These are phyloP conservation scores for Sporisorium reilianum DNA, from an alignment of 1,284 basidiomycete genomes.

Conservation along the genomic window DNA sequence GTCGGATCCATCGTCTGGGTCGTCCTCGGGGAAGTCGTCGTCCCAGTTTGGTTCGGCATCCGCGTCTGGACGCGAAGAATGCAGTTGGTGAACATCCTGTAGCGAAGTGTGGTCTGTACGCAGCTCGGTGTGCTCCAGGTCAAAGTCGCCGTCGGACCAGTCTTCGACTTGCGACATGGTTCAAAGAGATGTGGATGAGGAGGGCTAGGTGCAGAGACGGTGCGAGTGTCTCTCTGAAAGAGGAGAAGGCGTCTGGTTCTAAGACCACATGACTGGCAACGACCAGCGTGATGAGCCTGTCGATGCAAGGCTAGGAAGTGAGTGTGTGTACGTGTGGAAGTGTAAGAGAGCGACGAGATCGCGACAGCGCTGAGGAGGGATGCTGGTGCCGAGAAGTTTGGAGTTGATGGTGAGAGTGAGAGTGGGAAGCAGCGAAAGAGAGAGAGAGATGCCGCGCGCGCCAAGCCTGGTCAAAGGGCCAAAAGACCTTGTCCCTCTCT, in stretches of 20 bases:
- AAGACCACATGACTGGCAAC: constrained; percentile 2
- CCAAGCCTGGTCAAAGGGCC: background rate
- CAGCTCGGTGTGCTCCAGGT: constrained; percentile 37
- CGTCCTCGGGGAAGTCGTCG: constrained; percentile 17
- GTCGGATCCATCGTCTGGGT: constrained; percentile 27
- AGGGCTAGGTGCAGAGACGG: background rate
- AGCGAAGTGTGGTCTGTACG: constrained; percentile 35
- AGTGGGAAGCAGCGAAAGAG: background rate
- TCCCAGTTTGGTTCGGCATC: constrained; percentile 30
- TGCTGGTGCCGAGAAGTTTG: background rate
- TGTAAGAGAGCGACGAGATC: background rate
- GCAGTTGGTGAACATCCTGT: constrained; percentile 19
- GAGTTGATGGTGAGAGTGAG: background rate
- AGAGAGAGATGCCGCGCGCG: background rate
- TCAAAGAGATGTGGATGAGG: background rate
- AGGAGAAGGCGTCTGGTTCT: background rate
- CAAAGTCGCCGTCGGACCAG: constrained; percentile 50
- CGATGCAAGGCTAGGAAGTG: background rate
- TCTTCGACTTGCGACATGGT: constrained; percentile 47
- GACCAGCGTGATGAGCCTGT: constrained; percentile 1
- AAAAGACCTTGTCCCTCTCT: background rate
- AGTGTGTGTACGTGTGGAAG: background rate
- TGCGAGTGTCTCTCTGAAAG: too few species aligned
- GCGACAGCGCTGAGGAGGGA: background rate
- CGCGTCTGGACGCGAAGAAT: constrained; percentile 1